Evolutionary conservation across 805 yeast species (phyloP).

Genomic region (Ogataea dorogensis): DNA sequence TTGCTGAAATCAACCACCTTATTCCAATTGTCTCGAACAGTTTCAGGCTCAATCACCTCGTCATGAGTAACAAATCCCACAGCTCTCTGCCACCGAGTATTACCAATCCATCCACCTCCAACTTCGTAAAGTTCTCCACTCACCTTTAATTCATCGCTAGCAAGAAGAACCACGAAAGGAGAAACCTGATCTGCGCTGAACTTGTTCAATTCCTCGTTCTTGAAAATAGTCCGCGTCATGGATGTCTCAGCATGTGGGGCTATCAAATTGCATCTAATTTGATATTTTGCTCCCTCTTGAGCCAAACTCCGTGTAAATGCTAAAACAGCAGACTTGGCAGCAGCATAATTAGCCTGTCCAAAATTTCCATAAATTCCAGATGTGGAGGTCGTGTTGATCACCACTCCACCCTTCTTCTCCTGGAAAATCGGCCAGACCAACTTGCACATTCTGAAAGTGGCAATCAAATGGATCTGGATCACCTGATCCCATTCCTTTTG

Average conservation of each 20-base stretch:
- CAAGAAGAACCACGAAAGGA: constrained; percentile 77
- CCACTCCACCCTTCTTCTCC: constrained; percentile 75
- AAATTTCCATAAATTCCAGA: constrained; percentile 97
- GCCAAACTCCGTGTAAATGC: constrained; percentile 87
- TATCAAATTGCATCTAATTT: constrained; percentile 74
- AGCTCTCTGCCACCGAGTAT: constrained; percentile 93
- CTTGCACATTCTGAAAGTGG: constrained; percentile 77
- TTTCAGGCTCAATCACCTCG: constrained; percentile 59
- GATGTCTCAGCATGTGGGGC: constrained; percentile 99
- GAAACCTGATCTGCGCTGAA: constrained; percentile 89
- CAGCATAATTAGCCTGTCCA: constrained; percentile 94
- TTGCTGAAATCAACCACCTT: constrained; percentile 64
- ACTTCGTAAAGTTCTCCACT: constrained; percentile 86
- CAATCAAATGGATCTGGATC: constrained; percentile 75
- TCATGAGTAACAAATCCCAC: constrained; percentile 73
- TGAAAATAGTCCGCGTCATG: constrained; percentile 88
- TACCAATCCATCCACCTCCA: constrained; percentile 97
- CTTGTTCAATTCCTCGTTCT: constrained; percentile 73
- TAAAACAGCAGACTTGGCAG: constrained; percentile 87
- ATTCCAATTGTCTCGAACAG: constrained; percentile 63
- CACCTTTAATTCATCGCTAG: constrained; percentile 66
- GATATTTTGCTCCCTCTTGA: constrained; percentile 79
- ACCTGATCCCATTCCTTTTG: constrained; percentile 83
- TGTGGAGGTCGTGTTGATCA: constrained; percentile 89
- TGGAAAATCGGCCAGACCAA: constrained; percentile 91